Conservation (phyloP, 129 eudicot genomes). For the Pittosporum tobira region DNA sequence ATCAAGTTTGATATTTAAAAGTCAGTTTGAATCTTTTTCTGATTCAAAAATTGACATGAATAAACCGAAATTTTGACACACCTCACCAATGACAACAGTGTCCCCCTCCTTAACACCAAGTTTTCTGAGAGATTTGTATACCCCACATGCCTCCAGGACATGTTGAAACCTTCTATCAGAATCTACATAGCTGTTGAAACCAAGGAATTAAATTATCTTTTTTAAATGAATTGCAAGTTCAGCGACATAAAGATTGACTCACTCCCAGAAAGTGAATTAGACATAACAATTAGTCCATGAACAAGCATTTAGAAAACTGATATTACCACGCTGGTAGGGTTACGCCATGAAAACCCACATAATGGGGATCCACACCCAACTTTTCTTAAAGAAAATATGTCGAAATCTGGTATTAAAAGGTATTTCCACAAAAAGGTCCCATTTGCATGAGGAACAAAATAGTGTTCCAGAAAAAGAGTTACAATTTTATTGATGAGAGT, state of each 20-base stretch:
- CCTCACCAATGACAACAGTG: constrained; percentile 81
- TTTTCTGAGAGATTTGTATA: constrained; percentile 63
- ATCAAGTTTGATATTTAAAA: constrained; percentile 1
- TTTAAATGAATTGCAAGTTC: not conserved
- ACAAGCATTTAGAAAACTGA: not conserved
- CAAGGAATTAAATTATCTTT: constrained; percentile 14
- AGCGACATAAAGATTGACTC: too few species aligned
- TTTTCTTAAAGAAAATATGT: too few species aligned
- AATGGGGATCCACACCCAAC: not conserved
- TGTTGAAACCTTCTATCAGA: constrained; percentile 93
- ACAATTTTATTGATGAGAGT: too few species aligned
- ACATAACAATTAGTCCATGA: not conserved
- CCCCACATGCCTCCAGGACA: constrained; percentile 89
- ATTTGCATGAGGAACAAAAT: too few species aligned
- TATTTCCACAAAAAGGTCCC: too few species aligned
- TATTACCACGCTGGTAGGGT: not conserved
- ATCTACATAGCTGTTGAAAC: constrained; percentile 54
- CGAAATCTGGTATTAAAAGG: not conserved
- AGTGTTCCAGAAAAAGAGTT: too few species aligned
- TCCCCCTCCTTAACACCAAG: constrained; percentile 98
- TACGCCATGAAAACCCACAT: not conserved
- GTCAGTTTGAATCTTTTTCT: too few species aligned
- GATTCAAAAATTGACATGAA: too few species aligned
- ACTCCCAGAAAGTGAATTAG: not conserved
- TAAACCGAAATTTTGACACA: too few species aligned